A percentile compares a stretch with the other conserved stretches of the same genome.
Conservation (phyloP, 208 protist species). For the Crithidia thermophila region DNA sequence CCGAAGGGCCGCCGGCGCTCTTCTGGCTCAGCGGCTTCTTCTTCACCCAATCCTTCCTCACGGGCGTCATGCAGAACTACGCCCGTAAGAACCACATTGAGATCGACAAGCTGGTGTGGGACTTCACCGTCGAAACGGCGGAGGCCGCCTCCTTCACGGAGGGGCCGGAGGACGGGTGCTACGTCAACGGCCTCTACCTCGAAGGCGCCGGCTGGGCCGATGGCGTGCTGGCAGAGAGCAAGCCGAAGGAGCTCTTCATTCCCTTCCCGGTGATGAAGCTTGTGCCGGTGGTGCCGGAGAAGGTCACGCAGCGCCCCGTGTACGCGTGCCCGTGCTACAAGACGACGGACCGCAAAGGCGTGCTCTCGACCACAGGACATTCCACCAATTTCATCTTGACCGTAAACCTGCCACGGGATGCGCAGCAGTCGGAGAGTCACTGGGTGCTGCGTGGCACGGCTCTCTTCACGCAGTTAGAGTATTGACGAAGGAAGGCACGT, state of each 20-base stretch:
- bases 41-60: constrained; percentile 98
- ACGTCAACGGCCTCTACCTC: constrained; percentile 90
- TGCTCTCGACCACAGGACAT: constrained; percentile 97
- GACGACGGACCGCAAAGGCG: constrained; percentile 92
- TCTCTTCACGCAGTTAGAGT: constrained; percentile 92
- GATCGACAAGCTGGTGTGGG: constrained; percentile 97
- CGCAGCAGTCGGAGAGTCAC: constrained; percentile 73
- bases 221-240: constrained; percentile 82
- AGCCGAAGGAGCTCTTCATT: constrained; percentile 92
- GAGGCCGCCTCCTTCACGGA: constrained; percentile 29
- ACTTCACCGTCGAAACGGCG: constrained; percentile 89
- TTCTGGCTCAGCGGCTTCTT: constrained; percentile 98
- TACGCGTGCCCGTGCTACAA: constrained; percentile 97
- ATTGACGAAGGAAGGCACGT: too few species aligned
- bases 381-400: constrained; percentile 98
- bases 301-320: constrained; percentile 45
- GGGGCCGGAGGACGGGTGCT: constrained; percentile 87
- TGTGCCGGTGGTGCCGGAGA: constrained; percentile 55
- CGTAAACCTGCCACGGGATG: constrained; percentile 81
- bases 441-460: constrained; percentile 92
- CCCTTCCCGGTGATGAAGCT: constrained; percentile 86
- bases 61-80: constrained; percentile 97
- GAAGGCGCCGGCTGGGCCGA: constrained; percentile 91
- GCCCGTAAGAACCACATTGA: constrained; percentile 95
- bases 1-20: constrained; percentile 76